Conservation (phyloP, 371 early-diverging fungal genomes). For the Mucor plumbeus region DNA sequence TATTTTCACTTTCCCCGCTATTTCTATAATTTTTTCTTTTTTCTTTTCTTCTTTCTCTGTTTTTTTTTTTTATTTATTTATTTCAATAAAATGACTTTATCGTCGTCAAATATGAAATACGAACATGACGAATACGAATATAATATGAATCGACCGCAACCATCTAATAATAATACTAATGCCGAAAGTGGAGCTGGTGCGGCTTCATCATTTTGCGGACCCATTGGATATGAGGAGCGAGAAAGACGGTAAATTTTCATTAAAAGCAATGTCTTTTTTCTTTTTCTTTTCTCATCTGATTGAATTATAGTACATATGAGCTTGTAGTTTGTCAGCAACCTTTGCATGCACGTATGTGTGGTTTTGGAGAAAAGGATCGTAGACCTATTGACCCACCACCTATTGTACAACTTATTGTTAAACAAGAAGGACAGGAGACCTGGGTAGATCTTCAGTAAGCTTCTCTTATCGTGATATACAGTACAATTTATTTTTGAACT, state of each 20-base stretch:
- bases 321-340: slow-evolving; percentile 76
- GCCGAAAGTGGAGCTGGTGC: background rate
- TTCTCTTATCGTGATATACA: too few relatives aligned
- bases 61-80: background rate
- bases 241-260: background rate
- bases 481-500: background rate
- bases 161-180: background rate
- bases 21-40: background rate
- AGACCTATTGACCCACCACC: slow-evolving; percentile 76
- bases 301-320: slow-evolving; percentile 49
- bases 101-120: slow-evolving; percentile 3
- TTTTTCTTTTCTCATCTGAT: background rate
- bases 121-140: background rate
- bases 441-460: slow-evolving; percentile 57
- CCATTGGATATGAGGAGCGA: slow-evolving; percentile 5
- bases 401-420: slow-evolving; percentile 63
- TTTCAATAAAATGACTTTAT: background rate
- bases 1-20: slow-evolving; percentile 1
- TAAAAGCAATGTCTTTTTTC: too few relatives aligned
- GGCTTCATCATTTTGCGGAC: background rate
- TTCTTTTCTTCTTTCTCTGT: background rate
- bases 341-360: slow-evolving; percentile 83
- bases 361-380: slow-evolving; percentile 82
- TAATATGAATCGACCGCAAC: background rate
- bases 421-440: slow-evolving; percentile 48